Percentiles rank a stretch among this genome's conserved stretches.
These are phyloP conservation scores for Clonostachys solani DNA, from an alignment of 2,329 filamentous ascomycete species.

Conservation along the genomic window DNA sequence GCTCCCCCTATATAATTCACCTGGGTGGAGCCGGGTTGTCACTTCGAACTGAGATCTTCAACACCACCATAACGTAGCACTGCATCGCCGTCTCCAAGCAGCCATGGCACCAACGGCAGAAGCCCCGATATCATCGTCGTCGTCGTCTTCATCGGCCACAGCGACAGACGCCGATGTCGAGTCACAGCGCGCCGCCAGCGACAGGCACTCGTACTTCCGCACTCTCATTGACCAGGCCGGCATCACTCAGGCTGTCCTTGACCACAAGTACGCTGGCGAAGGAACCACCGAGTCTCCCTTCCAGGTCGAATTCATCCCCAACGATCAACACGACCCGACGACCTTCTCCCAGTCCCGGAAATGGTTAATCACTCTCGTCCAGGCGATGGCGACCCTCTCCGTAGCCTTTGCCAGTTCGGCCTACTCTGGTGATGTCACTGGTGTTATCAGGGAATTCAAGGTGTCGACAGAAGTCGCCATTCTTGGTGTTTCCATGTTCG, in stretches of 20 bases:
- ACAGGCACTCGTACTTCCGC: slow-evolving; percentile 39
- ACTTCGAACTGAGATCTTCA: no score
- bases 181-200: slow-evolving; percentile 22
- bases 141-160: slow-evolving; percentile 19
- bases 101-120: not conserved
- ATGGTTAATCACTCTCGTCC: slow-evolving; percentile 60
- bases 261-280: slow-evolving; percentile 50
- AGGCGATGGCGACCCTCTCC: slow-evolving; percentile 63
- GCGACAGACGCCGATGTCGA: slow-evolving; percentile 35
- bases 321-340: slow-evolving; percentile 66
- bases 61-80: no score
- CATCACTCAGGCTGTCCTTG: slow-evolving; percentile 51
- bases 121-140: not conserved
- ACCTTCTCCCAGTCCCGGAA: slow-evolving; percentile 52
- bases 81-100: not conserved
- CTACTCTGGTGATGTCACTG: slow-evolving; percentile 52
- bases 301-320: slow-evolving; percentile 61
- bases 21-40: no score
- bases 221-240: slow-evolving; percentile 54
- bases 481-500: slow-evolving; percentile 61
- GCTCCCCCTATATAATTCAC: no score
- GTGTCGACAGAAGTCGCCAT: slow-evolving; percentile 48
- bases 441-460: slow-evolving; percentile 51
- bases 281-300: slow-evolving; percentile 67
- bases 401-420: slow-evolving; percentile 69